phyloP scores from a whole-genome alignment of 2,329 filamentous ascomycete genomes.

The Colletotrichum lentis region DNA sequence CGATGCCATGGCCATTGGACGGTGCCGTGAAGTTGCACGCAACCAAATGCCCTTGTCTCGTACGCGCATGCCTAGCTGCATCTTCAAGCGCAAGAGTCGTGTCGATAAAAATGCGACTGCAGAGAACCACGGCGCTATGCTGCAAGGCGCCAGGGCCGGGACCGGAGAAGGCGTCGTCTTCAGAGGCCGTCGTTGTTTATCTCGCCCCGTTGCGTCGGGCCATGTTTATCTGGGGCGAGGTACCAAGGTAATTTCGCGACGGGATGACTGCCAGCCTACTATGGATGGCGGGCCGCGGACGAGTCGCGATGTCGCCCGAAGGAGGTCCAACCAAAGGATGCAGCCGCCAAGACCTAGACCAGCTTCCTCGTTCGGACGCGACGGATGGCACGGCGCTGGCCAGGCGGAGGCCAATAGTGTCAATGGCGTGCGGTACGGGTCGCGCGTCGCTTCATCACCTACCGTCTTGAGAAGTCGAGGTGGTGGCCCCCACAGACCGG shows the following conservation, averaged over 20 bases:
- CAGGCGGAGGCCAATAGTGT: constrained; percentile 24
- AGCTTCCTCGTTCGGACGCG: constrained; percentile 35
- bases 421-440: constrained; percentile 26
- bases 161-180: neutral
- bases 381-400: constrained; percentile 24
- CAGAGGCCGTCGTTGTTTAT: neutral
- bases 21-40: constrained; percentile 1
- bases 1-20: neutral
- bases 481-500: neutral
- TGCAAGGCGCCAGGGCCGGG: constrained; percentile 16
- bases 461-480: constrained; percentile 20
- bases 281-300: neutral
- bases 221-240: constrained; percentile 10
- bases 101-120: neutral
- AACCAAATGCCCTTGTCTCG: constrained; percentile 14
- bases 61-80: constrained; percentile 15
- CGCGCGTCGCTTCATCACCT: constrained; percentile 1
- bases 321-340: neutral
- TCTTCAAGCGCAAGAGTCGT: constrained; percentile 6
- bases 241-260: neutral
- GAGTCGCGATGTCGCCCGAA: constrained; percentile 3
- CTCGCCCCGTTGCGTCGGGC: neutral
- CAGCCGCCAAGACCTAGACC: constrained; percentile 22
- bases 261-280: neutral
- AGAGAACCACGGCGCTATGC: neutral